Base-by-base conservation (phyloP, 1,284 basidiomycete genomes). In the Pulveroboletus sp. region DNA sequence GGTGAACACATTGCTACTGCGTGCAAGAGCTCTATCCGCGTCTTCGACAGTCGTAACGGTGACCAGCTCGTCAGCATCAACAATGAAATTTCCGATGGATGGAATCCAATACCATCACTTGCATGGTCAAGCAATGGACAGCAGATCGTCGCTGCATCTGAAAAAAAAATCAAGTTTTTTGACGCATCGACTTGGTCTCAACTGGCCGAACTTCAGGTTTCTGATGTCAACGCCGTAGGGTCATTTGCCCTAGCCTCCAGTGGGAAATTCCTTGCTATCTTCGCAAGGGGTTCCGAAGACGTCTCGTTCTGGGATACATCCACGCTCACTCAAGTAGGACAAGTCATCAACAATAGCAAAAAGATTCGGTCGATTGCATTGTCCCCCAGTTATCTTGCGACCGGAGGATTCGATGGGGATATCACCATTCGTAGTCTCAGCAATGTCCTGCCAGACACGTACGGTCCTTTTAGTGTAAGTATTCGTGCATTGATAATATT, bases 281-380 rank as follows among this genome's bases (percentile, higher is more conserved):
- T 29, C 29, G 29, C 8, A 0, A 0, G 0, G 1, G 0, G 3
- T 12, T 6, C 17, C 6, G 29, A 7, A 12, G 29, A 7, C 29
- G 17, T 38, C 22, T 24, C 33, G 2, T 43, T 54, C 26, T 36
- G 24, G 31, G 52, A 54, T 9, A 5, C 50, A 2, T 53, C 36
- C 3, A 54, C 52, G 9, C n/a, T 54, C 10, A 8, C 26, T 11
- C 36, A 5, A 6, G 40, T 53, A 1, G n/a, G 49, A 6, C n/a
- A 20, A 17, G 5, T 24, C 14, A 15, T 38, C 3, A n/a, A 38
- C 8, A 28, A 38, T 11, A 12, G 35, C 18, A 5, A 36, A 36
- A n/a, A 5, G 2, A n/a, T 36, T n/a, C 18, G 18, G 18, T 36
- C 35, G 7, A n/a, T 36, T 36, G 35, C 35, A n/a, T 9, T 36